Evolutionary conservation across 768 basidiomycete species (phyloP).

Genomic region (Kwoniella dejecticola): DNA sequence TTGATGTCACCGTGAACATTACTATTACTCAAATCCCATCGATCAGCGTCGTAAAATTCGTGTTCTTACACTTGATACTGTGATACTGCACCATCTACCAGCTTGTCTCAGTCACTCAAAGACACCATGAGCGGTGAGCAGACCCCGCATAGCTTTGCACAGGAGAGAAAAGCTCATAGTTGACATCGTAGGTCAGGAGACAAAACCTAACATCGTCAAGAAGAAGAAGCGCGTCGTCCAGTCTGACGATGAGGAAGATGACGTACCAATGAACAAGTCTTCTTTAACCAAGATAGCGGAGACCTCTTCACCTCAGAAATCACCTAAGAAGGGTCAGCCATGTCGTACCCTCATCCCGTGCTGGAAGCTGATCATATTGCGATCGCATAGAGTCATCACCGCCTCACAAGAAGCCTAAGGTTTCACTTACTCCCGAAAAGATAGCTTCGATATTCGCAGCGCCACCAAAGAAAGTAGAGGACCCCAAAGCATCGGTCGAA

Average conservation of each 20-base stretch:
- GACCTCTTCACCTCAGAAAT: neutral
- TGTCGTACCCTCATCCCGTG: neutral
- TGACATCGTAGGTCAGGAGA: slow-evolving; percentile 3
- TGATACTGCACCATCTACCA: no score
- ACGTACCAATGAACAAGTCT: neutral
- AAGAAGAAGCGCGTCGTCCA: slow-evolving; percentile 45
- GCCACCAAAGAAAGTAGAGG: slow-evolving; percentile 22
- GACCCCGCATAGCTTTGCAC: neutral
- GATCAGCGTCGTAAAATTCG: no score
- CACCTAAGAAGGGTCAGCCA: slow-evolving; percentile 7
- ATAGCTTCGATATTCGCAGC: slow-evolving; percentile 35
- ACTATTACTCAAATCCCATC: no score
- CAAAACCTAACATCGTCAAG: slow-evolving; percentile 14
- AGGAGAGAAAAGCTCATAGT: neutral
- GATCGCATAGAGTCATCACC: slow-evolving; percentile 27
- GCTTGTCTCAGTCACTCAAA: neutral
- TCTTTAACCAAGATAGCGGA: neutral
- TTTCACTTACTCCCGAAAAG: slow-evolving; percentile 6
- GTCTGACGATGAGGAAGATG: slow-evolving; percentile 41
- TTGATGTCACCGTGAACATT: slow-evolving; percentile 16
- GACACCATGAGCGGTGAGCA: slow-evolving; percentile 35
- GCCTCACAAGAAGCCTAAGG: slow-evolving; percentile 43
- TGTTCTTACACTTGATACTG: no score
- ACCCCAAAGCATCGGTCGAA: slow-evolving; percentile 4
- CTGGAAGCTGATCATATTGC: neutral